phyloP scores from a whole-genome alignment of 1,284 basidiomycete species.

The Tilletia indica region DNA sequence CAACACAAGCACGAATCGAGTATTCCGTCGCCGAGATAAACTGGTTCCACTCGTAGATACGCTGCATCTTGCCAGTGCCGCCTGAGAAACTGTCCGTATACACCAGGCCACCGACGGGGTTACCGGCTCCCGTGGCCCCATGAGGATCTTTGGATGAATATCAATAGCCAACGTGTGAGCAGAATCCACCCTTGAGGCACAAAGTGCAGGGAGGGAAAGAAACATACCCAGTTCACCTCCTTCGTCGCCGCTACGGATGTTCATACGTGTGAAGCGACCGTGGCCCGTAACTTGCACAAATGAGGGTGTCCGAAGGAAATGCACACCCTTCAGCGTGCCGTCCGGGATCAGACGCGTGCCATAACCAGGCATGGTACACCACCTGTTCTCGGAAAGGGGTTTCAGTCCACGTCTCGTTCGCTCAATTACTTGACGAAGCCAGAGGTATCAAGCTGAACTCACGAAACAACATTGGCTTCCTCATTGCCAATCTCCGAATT shows the following conservation, averaged over 20 bases:
- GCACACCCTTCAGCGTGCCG: constrained; percentile 45
- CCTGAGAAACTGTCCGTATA: constrained; percentile 33
- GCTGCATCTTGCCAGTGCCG: constrained; percentile 40
- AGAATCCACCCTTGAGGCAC: too few relatives aligned
- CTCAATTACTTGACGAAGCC: too few relatives aligned
- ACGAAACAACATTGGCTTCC: too few relatives aligned
- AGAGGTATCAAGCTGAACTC: too few relatives aligned
- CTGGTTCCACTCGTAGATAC: constrained; percentile 51
- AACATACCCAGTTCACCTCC: constrained; percentile 53
- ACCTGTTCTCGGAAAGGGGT: too few relatives aligned
- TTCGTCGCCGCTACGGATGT: constrained; percentile 47
- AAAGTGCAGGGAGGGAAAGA: not conserved
- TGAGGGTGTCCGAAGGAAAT: constrained; percentile 45
- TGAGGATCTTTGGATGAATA: constrained; percentile 25
- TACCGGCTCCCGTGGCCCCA: constrained; percentile 43
- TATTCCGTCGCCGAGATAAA: constrained; percentile 49
- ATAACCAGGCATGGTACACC: constrained; percentile 19
- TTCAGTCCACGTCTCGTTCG: too few relatives aligned
- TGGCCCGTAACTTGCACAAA: constrained; percentile 46
- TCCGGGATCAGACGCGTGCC: constrained; percentile 51
- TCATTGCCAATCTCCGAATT: too few relatives aligned
- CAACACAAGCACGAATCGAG: constrained; percentile 50
- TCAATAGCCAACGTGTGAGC: too few relatives aligned
- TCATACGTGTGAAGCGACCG: constrained; percentile 56
- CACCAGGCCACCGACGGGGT: constrained; percentile 46